Conservation (phyloP, 1,139 yeast genomes). For the Debaryomyces sp. region DNA sequence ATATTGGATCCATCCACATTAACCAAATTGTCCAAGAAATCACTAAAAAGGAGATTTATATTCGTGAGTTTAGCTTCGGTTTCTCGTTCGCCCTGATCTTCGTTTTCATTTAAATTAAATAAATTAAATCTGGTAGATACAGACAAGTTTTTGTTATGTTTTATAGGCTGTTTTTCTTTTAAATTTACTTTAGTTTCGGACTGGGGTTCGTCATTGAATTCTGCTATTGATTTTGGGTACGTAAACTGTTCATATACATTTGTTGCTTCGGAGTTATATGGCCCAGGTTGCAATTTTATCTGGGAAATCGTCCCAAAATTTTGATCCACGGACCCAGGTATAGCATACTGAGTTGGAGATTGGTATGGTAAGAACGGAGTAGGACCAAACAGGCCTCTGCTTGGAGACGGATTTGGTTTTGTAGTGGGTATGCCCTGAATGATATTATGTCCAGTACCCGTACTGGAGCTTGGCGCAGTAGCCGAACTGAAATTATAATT, state of each 20-base stretch:
- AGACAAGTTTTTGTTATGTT: constrained; percentile 31
- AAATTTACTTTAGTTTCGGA: constrained; percentile 5
- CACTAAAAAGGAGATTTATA: constrained; percentile 14
- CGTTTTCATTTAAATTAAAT: constrained; percentile 31
- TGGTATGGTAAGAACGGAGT: not conserved
- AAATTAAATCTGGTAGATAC: constrained; percentile 46
- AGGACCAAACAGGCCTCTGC: not conserved
- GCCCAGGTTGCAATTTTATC: not conserved
- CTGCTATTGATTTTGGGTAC: not conserved
- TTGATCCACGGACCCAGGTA: not conserved
- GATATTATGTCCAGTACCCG: not conserved
- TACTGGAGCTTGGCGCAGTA: constrained; percentile 5
- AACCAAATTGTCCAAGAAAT: constrained; percentile 23
- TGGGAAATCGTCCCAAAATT: not conserved
- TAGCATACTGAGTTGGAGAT: not conserved
- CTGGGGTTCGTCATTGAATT: not conserved
- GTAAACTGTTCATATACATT: constrained; percentile 3
- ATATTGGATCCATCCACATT: constrained; percentile 43
- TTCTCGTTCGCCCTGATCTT: not conserved
- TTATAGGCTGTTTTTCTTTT: constrained; percentile 5
- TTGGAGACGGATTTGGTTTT: not conserved
- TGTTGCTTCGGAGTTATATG: not conserved
- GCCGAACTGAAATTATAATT: not conserved
- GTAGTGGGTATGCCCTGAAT: not conserved
- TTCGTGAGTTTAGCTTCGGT: not conserved